Evolutionary conservation across 2,329 filamentous ascomycete species (phyloP).

Genomic region (Anthostomella pinea): DNA sequence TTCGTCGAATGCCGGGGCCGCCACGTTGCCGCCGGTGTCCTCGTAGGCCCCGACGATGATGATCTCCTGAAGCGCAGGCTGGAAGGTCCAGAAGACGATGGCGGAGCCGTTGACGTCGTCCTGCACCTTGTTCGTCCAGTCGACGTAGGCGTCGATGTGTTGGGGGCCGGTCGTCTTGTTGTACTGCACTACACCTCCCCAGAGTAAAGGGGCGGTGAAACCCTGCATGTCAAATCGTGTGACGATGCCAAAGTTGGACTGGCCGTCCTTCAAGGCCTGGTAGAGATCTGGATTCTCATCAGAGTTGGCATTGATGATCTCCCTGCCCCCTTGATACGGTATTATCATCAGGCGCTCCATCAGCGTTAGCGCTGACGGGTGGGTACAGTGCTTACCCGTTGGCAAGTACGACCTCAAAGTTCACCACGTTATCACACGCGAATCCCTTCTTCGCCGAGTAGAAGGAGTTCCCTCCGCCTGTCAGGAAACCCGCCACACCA

Average conservation of each 20-base stretch:
- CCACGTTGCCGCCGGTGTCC: conserved; percentile 8
- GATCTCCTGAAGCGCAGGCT: conserved; percentile 9
- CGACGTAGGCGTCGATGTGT: conserved; percentile 13
- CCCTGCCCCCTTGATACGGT: no score
- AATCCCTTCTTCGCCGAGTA: conserved; percentile 35
- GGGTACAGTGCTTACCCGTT: conserved; percentile 26
- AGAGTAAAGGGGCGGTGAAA: conserved; percentile 12
- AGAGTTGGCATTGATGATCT: conserved; percentile 38
- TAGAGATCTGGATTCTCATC: conserved; percentile 38
- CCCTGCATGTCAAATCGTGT: conserved; percentile 29
- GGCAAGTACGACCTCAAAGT: conserved; percentile 42
- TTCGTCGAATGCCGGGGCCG: conserved; percentile 8
- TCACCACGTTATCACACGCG: conserved; percentile 43
- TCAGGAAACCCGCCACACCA: conserved; percentile 27
- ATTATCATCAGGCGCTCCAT: no score
- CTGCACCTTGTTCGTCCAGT: conserved; percentile 11
- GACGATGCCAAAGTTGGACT: conserved; percentile 42
- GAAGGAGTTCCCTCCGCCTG: conserved; percentile 25
- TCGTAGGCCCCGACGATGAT: conserved; percentile 12
- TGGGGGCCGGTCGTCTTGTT: conserved; percentile 3
- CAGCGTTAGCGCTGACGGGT: not conserved
- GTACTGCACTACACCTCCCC: conserved; percentile 15
- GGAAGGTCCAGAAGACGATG: conserved; percentile 16
- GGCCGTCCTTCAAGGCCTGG: conserved; percentile 43
- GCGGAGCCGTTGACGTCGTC: conserved; percentile 11